phyloP scores from a whole-genome alignment of 169 alveolate species.

The Cryptosporidium tyzzeri region DNA sequence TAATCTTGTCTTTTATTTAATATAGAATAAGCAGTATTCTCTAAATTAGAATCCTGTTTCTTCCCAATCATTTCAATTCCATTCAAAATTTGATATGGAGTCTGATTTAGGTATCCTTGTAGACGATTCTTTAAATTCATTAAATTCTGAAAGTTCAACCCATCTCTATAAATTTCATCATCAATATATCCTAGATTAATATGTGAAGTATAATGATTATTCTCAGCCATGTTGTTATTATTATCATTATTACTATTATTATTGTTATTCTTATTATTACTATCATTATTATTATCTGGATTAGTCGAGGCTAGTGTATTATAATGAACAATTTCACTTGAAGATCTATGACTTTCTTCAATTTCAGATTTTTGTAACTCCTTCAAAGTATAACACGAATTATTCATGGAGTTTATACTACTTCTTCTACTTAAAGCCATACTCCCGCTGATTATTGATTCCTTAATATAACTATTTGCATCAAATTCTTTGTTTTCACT shows the following conservation, averaged over 20 bases:
- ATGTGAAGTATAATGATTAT: neutral
- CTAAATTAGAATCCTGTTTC: neutral
- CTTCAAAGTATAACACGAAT: neutral
- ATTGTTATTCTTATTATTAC: no score
- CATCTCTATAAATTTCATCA: conserved; percentile 63
- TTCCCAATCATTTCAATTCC: neutral
- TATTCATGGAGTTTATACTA: conserved; percentile 26
- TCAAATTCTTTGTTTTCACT: neutral
- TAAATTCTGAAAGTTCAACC: conserved; percentile 37
- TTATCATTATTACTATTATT: neutral
- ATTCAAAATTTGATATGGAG: conserved; percentile 43
- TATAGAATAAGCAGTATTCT: conserved; percentile 1
- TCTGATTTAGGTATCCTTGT: conserved; percentile 5
- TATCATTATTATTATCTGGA: neutral
- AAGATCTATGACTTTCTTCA: conserved; percentile 6
- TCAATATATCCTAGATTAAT: conserved; percentile 27
- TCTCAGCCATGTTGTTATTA: neutral
- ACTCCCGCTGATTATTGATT: neutral
- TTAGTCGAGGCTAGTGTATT: neutral
- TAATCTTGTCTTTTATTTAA: conserved; percentile 38
- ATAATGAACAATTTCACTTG: conserved; percentile 23
- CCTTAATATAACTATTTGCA: neutral
- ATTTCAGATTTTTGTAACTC: neutral
- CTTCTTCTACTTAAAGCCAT: conserved; percentile 10
- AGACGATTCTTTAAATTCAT: conserved; percentile 28